Conservation (phyloP, 257 asterid species). For the Gynochthodes officinalis region DNA sequence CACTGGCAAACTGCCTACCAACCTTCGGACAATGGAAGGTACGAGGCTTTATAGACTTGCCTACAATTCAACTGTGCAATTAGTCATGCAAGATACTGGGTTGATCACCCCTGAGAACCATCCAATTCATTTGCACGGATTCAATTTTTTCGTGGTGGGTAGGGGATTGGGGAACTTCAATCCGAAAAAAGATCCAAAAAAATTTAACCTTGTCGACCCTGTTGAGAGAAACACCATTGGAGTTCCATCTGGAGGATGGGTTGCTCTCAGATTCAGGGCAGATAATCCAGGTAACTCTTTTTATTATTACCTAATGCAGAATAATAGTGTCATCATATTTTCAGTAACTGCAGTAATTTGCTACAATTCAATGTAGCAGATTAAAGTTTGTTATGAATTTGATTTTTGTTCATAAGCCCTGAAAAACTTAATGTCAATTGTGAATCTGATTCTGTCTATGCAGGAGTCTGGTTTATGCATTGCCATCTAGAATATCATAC, state of each 20-base stretch:
- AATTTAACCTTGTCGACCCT: slow-evolving; percentile 56
- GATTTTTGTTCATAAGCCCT: too few relatives aligned
- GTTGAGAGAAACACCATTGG: slow-evolving; percentile 62
- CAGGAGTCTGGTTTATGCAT: slow-evolving; percentile 67
- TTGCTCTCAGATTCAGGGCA: slow-evolving; percentile 53
- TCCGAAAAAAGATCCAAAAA: slow-evolving; percentile 31
- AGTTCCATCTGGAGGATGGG: slow-evolving; percentile 64
- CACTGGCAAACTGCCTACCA: slow-evolving; percentile 46
- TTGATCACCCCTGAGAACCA: slow-evolving; percentile 51
- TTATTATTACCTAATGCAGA: not conserved
- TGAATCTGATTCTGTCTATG: not conserved
- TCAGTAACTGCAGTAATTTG: too few relatives aligned
- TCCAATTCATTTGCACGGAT: slow-evolving; percentile 62
- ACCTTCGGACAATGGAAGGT: slow-evolving; percentile 41
- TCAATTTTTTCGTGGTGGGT: slow-evolving; percentile 52
- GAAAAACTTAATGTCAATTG: not conserved
- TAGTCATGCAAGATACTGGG: slow-evolving; percentile 54
- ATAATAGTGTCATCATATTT: too few relatives aligned
- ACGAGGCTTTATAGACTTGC: slow-evolving; percentile 47
- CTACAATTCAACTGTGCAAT: slow-evolving; percentile 45
- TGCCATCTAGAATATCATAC: slow-evolving; percentile 64
- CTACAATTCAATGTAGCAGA: too few relatives aligned
- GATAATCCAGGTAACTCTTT: slow-evolving; percentile 50
- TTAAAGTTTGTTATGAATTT: too few relatives aligned
- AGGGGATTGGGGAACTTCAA: slow-evolving; percentile 48